These are phyloP conservation scores for Eimeria falciformis DNA, from an alignment of 169 alveolate genomes.

Conservation along the genomic window DNA sequence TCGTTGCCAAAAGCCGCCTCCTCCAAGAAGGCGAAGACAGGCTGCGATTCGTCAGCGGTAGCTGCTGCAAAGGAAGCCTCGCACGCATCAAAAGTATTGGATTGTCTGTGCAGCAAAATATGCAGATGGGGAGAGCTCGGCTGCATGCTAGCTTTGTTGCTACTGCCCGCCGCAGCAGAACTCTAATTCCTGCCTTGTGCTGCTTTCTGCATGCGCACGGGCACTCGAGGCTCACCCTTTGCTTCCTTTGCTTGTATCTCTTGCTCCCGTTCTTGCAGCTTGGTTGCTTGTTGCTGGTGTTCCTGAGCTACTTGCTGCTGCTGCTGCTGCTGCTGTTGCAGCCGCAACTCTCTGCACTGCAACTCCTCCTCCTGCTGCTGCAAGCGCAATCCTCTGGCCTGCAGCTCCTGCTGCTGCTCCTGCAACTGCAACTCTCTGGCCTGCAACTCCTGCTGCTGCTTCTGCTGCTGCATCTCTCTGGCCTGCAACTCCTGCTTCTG, in stretches of 20 bases:
- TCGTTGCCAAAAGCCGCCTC: neutral
- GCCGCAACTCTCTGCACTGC: neutral
- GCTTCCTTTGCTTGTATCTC: neutral
- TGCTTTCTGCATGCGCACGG: too few relatives aligned
- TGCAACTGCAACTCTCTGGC: neutral
- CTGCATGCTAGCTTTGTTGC: too few relatives aligned
- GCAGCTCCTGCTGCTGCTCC: neutral
- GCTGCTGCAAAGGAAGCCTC: neutral
- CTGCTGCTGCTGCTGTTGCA: conserved; percentile 38
- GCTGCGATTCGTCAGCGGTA: neutral
- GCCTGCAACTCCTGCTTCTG: conserved; percentile 29
- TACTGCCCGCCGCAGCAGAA: neutral
- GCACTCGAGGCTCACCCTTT: too few relatives aligned
- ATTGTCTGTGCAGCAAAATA: too few relatives aligned
- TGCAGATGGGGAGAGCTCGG: too few relatives aligned
- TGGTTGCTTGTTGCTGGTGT: neutral
- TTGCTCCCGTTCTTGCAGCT: conserved; percentile 2
- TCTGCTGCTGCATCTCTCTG: conserved; percentile 5
- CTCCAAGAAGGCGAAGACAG: neutral
- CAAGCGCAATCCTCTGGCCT: neutral
- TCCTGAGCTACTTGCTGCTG: conserved; percentile 29
- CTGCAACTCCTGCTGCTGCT: conserved; percentile 16
- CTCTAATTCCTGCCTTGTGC: neutral
- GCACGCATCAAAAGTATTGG: neutral
- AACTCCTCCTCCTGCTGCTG: conserved; percentile 40